These are phyloP conservation scores for Geosmithia putterillii DNA, from an alignment of 2,329 filamentous ascomycete species.

Conservation along the genomic window DNA sequence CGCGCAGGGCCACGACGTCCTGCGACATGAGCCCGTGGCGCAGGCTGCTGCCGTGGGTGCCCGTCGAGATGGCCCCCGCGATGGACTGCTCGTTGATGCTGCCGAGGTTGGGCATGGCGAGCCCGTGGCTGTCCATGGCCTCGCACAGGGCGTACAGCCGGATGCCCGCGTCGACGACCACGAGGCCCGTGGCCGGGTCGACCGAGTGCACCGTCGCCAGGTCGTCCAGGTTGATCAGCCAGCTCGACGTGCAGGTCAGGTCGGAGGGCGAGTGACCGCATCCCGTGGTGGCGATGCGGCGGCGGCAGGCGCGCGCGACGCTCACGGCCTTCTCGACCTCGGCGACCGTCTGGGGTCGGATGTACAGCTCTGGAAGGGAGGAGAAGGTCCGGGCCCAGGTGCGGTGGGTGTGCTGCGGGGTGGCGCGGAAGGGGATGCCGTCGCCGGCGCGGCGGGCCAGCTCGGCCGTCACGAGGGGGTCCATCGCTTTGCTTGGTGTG, in stretches of 20 bases:
- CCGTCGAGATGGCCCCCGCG: constrained; percentile 83
- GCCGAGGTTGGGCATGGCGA: constrained; percentile 84
- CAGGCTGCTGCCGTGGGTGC: constrained; percentile 83
- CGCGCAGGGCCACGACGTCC: constrained; percentile 58
- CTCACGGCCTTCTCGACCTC: constrained; percentile 78
- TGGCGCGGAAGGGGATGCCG: constrained; percentile 62
- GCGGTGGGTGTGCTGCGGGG: constrained; percentile 61
- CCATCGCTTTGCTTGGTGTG: constrained; percentile 11
- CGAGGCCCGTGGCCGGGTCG: constrained; percentile 50
- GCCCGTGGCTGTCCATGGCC: constrained; percentile 59
- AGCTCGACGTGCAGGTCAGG: constrained; percentile 83
- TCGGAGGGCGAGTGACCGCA: constrained; percentile 87
- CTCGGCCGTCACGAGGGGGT: constrained; percentile 22
- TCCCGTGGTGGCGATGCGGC: constrained; percentile 75
- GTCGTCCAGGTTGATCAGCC: constrained; percentile 88
- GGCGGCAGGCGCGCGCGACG: constrained; percentile 68
- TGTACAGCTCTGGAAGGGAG: constrained; percentile 79
- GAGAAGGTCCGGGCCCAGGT: constrained; percentile 95
- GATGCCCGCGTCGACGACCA: constrained; percentile 82
- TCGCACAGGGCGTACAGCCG: constrained; percentile 63
- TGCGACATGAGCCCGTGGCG: constrained; percentile 76
- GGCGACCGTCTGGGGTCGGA: constrained; percentile 65
- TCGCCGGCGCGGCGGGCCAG: constrained; percentile 16
- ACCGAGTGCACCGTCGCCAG: constrained; percentile 62
- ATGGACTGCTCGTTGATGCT: constrained; percentile 94